A percentile compares a stretch with the other conserved stretches of the same genome.
Conservation (phyloP, 306 rosid genomes). For the Leucaena leucocephala region DNA sequence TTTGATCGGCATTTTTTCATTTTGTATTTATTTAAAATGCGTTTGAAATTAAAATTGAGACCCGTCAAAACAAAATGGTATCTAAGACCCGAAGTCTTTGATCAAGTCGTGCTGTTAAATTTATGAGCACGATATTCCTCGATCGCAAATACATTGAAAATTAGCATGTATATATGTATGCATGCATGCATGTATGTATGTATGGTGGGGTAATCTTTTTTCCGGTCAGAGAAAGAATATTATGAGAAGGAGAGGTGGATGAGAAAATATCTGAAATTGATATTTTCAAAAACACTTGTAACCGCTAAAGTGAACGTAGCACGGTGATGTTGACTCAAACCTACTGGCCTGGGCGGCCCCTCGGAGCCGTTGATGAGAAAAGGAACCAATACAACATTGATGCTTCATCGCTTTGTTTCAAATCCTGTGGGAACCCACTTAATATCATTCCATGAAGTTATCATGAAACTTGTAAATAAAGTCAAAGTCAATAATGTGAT, state of each 20-base stretch:
- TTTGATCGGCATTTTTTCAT: too few species aligned
- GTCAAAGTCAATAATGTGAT: slow-evolving; percentile 27
- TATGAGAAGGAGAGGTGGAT: not conserved
- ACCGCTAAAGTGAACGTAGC: not conserved
- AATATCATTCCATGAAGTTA: not conserved
- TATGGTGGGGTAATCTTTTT: not conserved
- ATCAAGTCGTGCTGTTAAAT: too few species aligned
- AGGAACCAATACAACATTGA: not conserved
- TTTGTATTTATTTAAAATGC: too few species aligned
- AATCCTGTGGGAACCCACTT: not conserved
- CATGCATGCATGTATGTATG: too few species aligned
- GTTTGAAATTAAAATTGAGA: too few species aligned
- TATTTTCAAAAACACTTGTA: not conserved
- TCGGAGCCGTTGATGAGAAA: not conserved
- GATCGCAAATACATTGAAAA: not conserved
- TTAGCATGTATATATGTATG: not conserved
- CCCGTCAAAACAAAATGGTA: too few species aligned
- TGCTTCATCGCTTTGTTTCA: not conserved
- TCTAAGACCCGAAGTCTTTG: too few species aligned
- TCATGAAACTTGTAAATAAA: not conserved
- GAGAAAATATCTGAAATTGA: not conserved
- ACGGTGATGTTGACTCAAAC: not conserved
- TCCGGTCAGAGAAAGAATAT: too few species aligned
- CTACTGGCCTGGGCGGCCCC: too few species aligned
- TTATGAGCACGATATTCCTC: too few species aligned